Percentiles rank a stretch among this genome's conserved stretches.
These are phyloP conservation scores for Periglandula ipomoeae DNA, from an alignment of 2,329 filamentous ascomycete species.

Conservation along the genomic window DNA sequence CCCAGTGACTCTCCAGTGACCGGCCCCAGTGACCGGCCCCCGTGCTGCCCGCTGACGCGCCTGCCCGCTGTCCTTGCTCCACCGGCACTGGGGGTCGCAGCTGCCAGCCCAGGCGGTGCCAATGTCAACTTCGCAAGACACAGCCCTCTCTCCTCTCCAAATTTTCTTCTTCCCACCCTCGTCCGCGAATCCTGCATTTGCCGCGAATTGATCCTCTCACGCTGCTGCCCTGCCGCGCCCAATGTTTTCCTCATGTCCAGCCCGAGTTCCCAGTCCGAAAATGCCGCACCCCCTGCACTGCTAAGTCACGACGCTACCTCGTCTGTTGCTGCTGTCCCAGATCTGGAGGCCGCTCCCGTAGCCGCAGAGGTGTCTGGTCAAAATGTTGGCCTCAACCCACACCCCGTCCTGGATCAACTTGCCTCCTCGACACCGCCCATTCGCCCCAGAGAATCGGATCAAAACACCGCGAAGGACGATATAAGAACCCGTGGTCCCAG, in stretches of 20 bases:
- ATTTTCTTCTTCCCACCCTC: conserved; percentile 11
- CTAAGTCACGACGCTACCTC: conserved; percentile 23
- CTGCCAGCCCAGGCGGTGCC: neutral
- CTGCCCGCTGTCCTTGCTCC: neutral
- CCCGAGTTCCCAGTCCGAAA: conserved; percentile 39
- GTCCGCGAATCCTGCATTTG: conserved; percentile 10
- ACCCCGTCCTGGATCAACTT: conserved; percentile 1
- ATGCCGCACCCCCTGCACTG: conserved; percentile 42
- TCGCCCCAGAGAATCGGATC: conserved; percentile 5
- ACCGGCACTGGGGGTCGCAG: neutral
- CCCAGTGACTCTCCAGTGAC: conserved; percentile 1
- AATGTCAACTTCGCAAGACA: conserved; percentile 5
- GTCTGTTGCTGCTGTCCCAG: conserved; percentile 5
- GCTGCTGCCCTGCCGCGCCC: conserved; percentile 27
- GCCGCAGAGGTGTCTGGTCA: conserved; percentile 12
- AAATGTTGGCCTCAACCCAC: conserved; percentile 4
- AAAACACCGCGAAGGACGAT: conserved; percentile 16
- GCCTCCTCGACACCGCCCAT: conserved; percentile 1
- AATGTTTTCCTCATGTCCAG: conserved; percentile 52
- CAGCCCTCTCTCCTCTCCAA: conserved; percentile 1
- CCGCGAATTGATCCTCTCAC: conserved; percentile 15
- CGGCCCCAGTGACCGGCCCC: conserved; percentile 2
- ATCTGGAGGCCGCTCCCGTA: neutral
- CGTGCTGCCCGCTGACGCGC: conserved; percentile 1
- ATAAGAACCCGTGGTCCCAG: conserved; percentile 38